Base-by-base conservation (phyloP, 1,284 basidiomycete species). In the Pyrrhoderma lamaoense region DNA sequence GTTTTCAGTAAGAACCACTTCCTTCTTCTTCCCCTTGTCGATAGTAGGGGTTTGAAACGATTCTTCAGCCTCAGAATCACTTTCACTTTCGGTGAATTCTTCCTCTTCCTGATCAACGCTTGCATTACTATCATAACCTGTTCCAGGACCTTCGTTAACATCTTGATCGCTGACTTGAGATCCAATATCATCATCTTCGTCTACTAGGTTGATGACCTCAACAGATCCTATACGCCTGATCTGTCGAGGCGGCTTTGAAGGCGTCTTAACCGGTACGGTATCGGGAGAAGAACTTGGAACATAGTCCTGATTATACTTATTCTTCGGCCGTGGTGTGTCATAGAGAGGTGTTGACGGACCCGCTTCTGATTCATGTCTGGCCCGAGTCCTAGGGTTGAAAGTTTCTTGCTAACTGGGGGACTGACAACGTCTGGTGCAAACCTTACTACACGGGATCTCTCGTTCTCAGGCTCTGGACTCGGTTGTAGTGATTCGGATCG, bases 401-500 rank as follows among this genome's bases (percentile, higher is more conserved):
- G 13, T 11, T 23, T 31, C 16, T 35, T 49, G 9, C 11, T 21
- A 19, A 47, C 21, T 23, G 47, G 49, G 9, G 60, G 59, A 23
- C 54, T 57, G 11, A 49, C n/a, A 14, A 61, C 54, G 22, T 54
- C 56, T 7, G 64, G 57, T 3, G 65, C 65, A 55, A 75, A 74
- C 43, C 67, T 65, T 36, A 76, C 69, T 53, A 67, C 70, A 19
- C 66, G 66, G 27, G 58, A 63, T n/a, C 60, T 58, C 39, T 58
- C 49, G n/a, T 59, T 45, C 22, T 55, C 49, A 14, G 49, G 56
- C 44, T 56, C 55, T 8, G 63, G 60, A 8, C 77, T 73, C 1
- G 80, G 79, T 34, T 77, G 66, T 11, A 81, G 67, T 16, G 85
- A 86, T 0, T 77, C 72, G 0, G 85, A 85, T 3, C 83, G 79